phyloP scores from a whole-genome alignment of 73 alveolate species.

The Effrenium voratum region DNA sequence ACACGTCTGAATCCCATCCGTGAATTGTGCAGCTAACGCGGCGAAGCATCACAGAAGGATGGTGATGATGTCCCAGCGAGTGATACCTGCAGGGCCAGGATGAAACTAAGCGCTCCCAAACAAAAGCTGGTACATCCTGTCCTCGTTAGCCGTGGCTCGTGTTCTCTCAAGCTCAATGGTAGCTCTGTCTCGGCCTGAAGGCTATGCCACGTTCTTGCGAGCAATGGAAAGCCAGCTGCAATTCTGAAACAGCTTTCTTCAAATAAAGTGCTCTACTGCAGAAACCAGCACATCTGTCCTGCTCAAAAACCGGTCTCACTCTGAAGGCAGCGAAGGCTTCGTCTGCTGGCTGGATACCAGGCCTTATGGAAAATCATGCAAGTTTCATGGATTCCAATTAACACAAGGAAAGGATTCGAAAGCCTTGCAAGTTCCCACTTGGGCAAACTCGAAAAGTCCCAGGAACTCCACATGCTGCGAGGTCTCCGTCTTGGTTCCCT shows the following conservation, averaged over 20 bases:
- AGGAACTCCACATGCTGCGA: neutral
- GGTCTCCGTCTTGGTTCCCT: neutral
- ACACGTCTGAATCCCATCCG: too few species aligned
- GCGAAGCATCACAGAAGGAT: neutral
- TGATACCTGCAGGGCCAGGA: constrained; percentile 20
- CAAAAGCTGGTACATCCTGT: neutral
- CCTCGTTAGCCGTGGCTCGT: too few species aligned
- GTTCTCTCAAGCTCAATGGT: too few species aligned
- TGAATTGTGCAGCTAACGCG: too few species aligned
- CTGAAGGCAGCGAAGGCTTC: constrained; percentile 36
- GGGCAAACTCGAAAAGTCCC: neutral
- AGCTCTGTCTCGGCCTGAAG: neutral
- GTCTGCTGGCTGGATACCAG: neutral
- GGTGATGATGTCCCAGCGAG: constrained; percentile 30
- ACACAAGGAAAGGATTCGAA: neutral
- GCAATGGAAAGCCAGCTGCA: neutral
- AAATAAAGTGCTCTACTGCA: neutral
- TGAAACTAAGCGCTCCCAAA: neutral
- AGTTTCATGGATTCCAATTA: neutral
- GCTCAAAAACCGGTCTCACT: constrained; percentile 3
- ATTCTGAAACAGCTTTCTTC: neutral
- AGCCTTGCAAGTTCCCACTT: neutral
- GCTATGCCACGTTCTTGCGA: neutral
- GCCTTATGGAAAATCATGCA: neutral
- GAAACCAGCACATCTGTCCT: neutral